A percentile compares a stretch with the other conserved stretches of the same genome.
These are phyloP conservation scores for Penicillium canariense DNA, from an alignment of 495 filamentous ascomycete genomes.

Conservation along the genomic window DNA sequence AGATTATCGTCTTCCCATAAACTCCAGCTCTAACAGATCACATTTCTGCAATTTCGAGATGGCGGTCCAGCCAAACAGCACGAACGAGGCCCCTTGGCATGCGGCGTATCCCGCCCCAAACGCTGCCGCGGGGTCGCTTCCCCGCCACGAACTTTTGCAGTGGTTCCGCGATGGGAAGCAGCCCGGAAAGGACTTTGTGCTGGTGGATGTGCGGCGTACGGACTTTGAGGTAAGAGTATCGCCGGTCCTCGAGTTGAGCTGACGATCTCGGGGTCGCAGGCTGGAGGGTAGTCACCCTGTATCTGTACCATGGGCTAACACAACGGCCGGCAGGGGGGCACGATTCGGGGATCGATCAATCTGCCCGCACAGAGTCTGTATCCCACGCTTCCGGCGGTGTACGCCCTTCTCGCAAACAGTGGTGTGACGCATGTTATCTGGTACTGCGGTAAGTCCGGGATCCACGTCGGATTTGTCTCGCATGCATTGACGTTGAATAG, in stretches of 20 bases:
- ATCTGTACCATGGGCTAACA: no score
- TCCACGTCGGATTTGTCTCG: no score
- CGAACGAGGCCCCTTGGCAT: slow-evolving; percentile 32
- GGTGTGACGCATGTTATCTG: slow-evolving; percentile 56
- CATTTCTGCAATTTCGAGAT: no score
- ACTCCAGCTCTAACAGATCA: no score
- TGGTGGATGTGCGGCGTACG: slow-evolving; percentile 61
- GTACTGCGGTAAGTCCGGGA: slow-evolving; percentile 60
- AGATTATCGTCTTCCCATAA: no score
- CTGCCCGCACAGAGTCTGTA: slow-evolving; percentile 68
- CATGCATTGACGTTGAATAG: slow-evolving; percentile 32
- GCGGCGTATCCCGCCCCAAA: slow-evolving; percentile 42
- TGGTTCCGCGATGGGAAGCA: slow-evolving; percentile 38
- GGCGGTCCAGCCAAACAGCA: not conserved
- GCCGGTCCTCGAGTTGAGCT: not conserved
- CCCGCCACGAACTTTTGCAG: slow-evolving; percentile 36
- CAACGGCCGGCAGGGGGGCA: slow-evolving; percentile 56
- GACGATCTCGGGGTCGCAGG: not conserved
- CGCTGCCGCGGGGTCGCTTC: slow-evolving; percentile 28
- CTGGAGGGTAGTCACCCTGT: no score
- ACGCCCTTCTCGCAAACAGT: slow-evolving; percentile 50
- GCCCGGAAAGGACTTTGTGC: slow-evolving; percentile 52
- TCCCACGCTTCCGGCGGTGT: slow-evolving; percentile 55
- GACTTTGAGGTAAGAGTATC: slow-evolving; percentile 55
- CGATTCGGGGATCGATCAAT: slow-evolving; percentile 66